These are phyloP conservation scores for Lichtheimia hyalospora DNA, from an alignment of 371 early-diverging fungal species.

Conservation along the genomic window DNA sequence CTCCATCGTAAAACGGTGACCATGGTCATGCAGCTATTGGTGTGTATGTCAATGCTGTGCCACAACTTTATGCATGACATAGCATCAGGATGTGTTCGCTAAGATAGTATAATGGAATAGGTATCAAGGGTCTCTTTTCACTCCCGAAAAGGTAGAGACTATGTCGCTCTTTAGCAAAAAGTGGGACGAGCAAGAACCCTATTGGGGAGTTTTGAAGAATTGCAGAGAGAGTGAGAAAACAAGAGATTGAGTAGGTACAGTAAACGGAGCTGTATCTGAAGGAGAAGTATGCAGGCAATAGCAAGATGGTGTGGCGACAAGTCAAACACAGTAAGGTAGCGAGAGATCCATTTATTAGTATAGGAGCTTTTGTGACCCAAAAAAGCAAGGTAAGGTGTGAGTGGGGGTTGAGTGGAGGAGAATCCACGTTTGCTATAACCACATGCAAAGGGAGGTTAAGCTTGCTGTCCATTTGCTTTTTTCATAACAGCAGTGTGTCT, in stretches of 20 bases:
- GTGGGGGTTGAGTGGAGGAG: constrained; percentile 8
- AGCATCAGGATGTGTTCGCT: too few relatives aligned
- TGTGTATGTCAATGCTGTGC: background rate
- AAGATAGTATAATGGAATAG: too few relatives aligned
- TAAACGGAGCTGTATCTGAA: background rate
- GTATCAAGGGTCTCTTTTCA: too few relatives aligned
- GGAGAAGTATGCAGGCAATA: background rate
- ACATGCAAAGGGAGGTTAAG: constrained; percentile 19
- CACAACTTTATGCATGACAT: too few relatives aligned
- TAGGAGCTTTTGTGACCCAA: constrained; percentile 15
- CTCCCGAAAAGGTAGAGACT: too few relatives aligned
- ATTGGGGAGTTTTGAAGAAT: background rate
- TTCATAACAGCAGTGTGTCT: background rate
- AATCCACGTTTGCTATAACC: constrained; percentile 16
- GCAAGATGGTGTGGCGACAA: constrained; percentile 16
- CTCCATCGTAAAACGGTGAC: too few relatives aligned
- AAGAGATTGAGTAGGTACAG: background rate
- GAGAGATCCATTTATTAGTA: constrained; percentile 8
- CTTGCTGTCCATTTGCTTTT: background rate
- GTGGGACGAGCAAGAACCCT: too few relatives aligned
- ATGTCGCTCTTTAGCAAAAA: too few relatives aligned
- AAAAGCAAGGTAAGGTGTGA: constrained; percentile 16
- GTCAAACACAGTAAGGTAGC: constrained; percentile 20
- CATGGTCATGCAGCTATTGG: too few relatives aligned
- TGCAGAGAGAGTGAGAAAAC: background rate